Evolutionary conservation across 306 rosid genomes (phyloP), one percentile per base, ranked within the genome.

Genomic region (Inga oerstediana): DNA sequence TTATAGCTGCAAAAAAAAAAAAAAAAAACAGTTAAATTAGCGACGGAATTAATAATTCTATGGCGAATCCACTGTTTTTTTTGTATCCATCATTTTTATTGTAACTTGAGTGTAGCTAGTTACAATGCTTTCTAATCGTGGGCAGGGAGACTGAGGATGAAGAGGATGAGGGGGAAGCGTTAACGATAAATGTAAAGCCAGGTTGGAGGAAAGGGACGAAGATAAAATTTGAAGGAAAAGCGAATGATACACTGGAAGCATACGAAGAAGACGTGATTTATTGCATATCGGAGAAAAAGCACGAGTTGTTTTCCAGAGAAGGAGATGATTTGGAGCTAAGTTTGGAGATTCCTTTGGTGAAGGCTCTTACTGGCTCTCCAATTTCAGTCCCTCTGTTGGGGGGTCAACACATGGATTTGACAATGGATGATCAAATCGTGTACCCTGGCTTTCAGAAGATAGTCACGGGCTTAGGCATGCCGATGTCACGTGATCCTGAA

Each of bases 181-280:
- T 94, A 35, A 89, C 91, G 0, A 91, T 94, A 84, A 76, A 90
- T 54, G 97, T 97, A 46, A 77, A 91, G 76, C 98, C 99, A 0
- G 98, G 99, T 78, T 97, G 99, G 98, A 94, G 7, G 74, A 89
- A 88, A 72, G 97, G 99, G 54, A 97, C 99, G 17, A 92, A 80
- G 85, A 88, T 97, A 37, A 94, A 86, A 88, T 97, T 94, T 16
- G 92, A 88, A 88, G 97, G 97, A 64, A 88, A 84, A 88, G 97
- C 94, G 51, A 91, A 86, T 30, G 95, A 85, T 75, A 89, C 77
- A 44, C 83, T 84, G 0, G 92, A 91, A 24, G 59, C 66, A 24
- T 80, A 58, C 78, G 80, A 87, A 52, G 97, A 90, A 2, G 99
- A 91, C 81, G 71, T 92, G 39, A 46, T 84, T 52, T 89, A 90